These are phyloP conservation scores for Phytopythium aichiense DNA, from an alignment of 352 stramenopile genomes.

Conservation along the genomic window DNA sequence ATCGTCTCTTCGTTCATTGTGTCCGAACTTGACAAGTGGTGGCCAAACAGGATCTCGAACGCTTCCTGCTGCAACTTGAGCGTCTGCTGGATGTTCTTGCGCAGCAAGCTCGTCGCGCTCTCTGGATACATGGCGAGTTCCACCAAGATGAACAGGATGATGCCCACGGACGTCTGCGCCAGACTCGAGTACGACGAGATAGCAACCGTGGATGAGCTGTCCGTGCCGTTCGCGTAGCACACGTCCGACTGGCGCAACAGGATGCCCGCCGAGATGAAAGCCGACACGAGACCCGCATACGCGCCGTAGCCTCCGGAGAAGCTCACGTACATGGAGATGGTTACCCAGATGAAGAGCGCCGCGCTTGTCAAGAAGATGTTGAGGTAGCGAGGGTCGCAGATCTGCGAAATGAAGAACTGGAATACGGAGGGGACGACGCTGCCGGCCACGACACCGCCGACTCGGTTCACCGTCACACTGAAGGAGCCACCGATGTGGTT, in stretches of 20 bases:
- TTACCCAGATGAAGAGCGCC: constrained; percentile 70
- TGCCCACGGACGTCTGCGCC: constrained; percentile 70
- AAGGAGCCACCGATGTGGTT: constrained; percentile 78
- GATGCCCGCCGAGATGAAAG: constrained; percentile 61
- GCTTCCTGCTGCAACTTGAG: constrained; percentile 55
- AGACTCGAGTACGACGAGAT: constrained; percentile 76
- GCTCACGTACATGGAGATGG: constrained; percentile 68
- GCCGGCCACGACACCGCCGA: constrained; percentile 75
- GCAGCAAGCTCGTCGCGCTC: constrained; percentile 58
- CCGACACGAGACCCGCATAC: constrained; percentile 72
- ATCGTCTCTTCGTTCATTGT: constrained; percentile 52
- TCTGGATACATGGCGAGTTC: constrained; percentile 66
- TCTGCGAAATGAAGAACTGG: constrained; percentile 80
- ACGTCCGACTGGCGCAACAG: constrained; percentile 58
- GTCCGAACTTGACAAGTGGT: constrained; percentile 56
- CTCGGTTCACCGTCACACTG: constrained; percentile 77
- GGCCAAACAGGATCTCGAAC: constrained; percentile 65
- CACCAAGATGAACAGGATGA: constrained; percentile 75
- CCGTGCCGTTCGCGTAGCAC: constrained; percentile 36
- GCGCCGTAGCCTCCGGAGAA: constrained; percentile 64
- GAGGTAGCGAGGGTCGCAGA: constrained; percentile 38
- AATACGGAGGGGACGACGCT: constrained; percentile 81
- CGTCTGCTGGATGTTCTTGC: constrained; percentile 73
- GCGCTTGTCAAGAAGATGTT: constrained; percentile 45
- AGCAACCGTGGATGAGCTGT: constrained; percentile 41